Evolutionary conservation across 2,329 filamentous ascomycete genomes (phyloP), one percentile per base, ranked within the genome.

Genomic region (Epichloe uncinata): DNA sequence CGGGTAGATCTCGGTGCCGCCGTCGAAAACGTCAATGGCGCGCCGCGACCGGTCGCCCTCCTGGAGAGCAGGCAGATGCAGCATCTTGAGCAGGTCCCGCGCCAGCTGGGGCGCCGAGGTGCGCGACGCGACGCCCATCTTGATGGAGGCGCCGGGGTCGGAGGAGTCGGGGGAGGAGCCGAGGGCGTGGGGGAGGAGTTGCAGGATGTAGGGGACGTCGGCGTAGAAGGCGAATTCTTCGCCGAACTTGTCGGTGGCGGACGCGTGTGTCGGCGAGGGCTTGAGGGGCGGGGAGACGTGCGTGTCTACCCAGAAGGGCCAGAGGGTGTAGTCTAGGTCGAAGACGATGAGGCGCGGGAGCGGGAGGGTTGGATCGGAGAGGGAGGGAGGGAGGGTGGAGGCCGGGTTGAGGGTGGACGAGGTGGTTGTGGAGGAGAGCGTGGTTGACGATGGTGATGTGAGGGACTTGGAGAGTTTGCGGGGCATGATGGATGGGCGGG

Each of bases 241-340:
- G 63, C 82, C 82, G 52, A 70, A 68, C 55, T 72, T 69, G 63
- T 83, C 80, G 18, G 69, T 67, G 49, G 67, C 71, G 55, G 66
- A 66, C 52, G 61, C 70, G 68, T 66, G 66, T 7, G 63, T 54
- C 0, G 69, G 50, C 49, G 72, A 69, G 6, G 73, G 59, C 56
- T 76, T 75, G 16, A 95, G 69, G 0, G 89, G 90, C 6, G 82
- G 77, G 22, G 81, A 79, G 58, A 93, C 85, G 68, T 96, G 90
- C 3, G 89, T 95, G 71, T 97, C 93, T 1, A 95, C 84, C 91
- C 91, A 97, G 69, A 96, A 96, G 4, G 90, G 89, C 93, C 91
- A 97, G n/a, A 97, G 75, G 0, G 93, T 97, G 74, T 96, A 97
- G 74, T 97, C 91, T 54, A 97, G 80, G 66, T 97, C 93, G 70